Evolutionary conservation across 2,329 filamentous ascomycete species (phyloP).

Genomic region (Ophiostoma tasmaniense): DNA sequence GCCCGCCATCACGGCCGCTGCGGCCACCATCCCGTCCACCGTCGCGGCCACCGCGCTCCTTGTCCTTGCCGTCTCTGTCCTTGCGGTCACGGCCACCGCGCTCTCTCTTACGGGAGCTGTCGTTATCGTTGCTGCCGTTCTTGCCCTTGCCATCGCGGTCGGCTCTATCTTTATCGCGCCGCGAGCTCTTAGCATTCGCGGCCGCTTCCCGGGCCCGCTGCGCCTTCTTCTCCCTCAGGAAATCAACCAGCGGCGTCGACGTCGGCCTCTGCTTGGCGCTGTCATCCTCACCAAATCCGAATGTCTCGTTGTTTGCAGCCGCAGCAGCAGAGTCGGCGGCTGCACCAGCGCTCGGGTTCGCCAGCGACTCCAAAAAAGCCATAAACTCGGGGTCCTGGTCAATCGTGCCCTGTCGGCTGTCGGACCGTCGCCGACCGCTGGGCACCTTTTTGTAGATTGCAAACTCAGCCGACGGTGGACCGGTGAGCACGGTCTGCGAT

Average conservation of each 20-base stretch:
- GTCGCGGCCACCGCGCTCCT: conserved; percentile 44
- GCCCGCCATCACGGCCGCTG: neutral
- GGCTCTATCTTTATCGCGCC: neutral
- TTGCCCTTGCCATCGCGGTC: conserved; percentile 31
- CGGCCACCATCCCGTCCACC: conserved; percentile 36
- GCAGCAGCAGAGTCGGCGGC: conserved; percentile 25
- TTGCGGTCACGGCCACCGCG: neutral
- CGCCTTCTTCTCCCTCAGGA: conserved; percentile 83
- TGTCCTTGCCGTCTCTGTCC: conserved; percentile 27
- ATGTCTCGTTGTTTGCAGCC: neutral
- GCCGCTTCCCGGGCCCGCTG: conserved; percentile 54
- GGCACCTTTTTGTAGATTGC: conserved; percentile 79
- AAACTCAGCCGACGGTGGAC: conserved; percentile 72
- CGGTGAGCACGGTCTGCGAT: conserved; percentile 62
- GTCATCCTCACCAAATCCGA: conserved; percentile 31
- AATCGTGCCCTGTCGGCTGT: conserved; percentile 86
- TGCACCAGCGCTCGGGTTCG: conserved; percentile 48
- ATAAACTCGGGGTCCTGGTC: conserved; percentile 96
- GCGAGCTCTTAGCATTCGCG: conserved; percentile 42
- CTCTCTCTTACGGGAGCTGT: neutral
- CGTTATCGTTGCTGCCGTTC: conserved; percentile 32
- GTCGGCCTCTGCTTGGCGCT: conserved; percentile 55
- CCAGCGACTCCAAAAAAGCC: conserved; percentile 79
- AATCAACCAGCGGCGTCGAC: conserved; percentile 84
- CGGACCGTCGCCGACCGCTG: conserved; percentile 56